Evolutionary conservation across 345 rosid species (phyloP), one percentile per base, ranked within the genome.

Genomic region (Gynandropsis gynandra): DNA sequence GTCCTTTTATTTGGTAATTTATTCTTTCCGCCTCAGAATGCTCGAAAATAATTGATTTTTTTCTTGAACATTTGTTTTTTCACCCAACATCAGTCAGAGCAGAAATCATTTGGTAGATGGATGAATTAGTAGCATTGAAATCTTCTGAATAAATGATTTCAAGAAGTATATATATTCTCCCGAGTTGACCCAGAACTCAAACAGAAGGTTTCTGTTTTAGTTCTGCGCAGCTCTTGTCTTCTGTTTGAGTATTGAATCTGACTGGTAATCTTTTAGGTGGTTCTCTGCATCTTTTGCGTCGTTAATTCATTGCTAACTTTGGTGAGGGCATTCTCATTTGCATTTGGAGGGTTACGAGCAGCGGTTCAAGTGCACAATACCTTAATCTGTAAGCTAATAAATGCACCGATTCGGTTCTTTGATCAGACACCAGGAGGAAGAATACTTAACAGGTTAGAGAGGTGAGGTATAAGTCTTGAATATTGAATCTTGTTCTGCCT

Each of bases 381-480:
- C 20, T 78, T 89, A 46, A 77, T 86, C 41, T 63, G 69, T 58
- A 83, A 72, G 78, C 76, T 90, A 62, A 60, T 90, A 14, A 75
- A 80, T 72, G 86, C 96, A 50, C 96, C 98, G 18, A 70, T 76
- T 60, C 71, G 43, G 61, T 90, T 90, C 76, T 90, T 90, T 77
- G 83, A 86, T 69, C 92, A 82, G 73, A 90, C 98, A 52, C 98
- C 98, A n/a, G 58, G 74, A 65, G 96, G 96, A 69, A 79, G 98
- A 61, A 86, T 90, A 72, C 94, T 90, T 37, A 90, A 90, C 78
- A 82, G 92, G 98, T 90, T 61, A 68, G 72, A 59, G 43, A 50
- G n/a, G n/a, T 39, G 31, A 32, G 32, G 43, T 6, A n/a, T n/a
- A 39, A 38, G 18, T 50, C 24, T 42, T 37, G 11, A 13, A 61